Evolutionary conservation across 495 filamentous ascomycete species (phyloP).

Genomic region (Tuber brumale): DNA sequence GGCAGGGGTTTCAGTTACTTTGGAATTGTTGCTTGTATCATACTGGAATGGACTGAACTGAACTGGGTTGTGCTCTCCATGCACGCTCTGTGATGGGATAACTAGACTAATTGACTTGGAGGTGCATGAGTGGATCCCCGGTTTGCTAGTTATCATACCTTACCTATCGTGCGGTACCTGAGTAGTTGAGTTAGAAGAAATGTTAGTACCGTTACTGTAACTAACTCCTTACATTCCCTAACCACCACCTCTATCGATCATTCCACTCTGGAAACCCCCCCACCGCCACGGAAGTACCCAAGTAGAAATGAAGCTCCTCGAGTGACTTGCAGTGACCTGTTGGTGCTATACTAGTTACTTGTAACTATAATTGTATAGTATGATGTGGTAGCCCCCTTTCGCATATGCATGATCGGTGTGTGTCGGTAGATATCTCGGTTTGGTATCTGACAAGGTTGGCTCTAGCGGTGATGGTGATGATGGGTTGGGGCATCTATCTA

Average conservation of each 20-base stretch:
- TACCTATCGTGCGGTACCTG: neutral
- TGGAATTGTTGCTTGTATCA: neutral
- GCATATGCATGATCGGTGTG: neutral
- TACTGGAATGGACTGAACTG: neutral
- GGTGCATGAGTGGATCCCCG: neutral
- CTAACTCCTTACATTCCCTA: neutral
- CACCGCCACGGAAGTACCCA: neutral
- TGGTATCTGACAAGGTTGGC: neutral
- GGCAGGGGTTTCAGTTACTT: neutral
- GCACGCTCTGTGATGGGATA: neutral
- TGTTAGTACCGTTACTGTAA: neutral
- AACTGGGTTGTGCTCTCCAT: neutral
- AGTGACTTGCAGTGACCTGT: neutral
- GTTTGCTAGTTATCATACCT: neutral
- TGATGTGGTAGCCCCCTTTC: neutral
- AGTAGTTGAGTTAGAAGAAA: neutral
- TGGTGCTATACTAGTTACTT: neutral
- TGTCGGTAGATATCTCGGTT: neutral
- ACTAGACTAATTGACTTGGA: neutral
- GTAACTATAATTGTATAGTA: neutral
- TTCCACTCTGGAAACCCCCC: neutral
- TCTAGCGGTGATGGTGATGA: neutral
- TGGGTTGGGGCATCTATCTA: neutral
- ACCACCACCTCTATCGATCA: neutral
- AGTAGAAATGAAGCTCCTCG: neutral